Evolutionary conservation across 2,329 filamentous ascomycete genomes (phyloP), one percentile per base, ranked within the genome.

Genomic region (Talaromyces rugulosus): DNA sequence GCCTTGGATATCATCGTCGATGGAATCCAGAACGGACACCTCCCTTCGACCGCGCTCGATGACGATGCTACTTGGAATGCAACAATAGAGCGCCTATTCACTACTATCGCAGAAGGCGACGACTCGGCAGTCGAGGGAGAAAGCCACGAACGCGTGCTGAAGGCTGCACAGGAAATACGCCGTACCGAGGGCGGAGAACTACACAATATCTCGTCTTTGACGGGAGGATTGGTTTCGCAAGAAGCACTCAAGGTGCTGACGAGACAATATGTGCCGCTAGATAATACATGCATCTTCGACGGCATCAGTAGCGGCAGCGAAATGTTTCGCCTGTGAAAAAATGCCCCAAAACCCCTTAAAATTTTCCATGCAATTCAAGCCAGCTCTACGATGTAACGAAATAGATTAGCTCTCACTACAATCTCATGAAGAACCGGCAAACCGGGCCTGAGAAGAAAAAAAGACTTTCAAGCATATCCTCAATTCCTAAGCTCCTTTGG

Each of bases 191-290:
- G 91, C 31, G 90, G 87, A 59, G 96, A 99, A 75, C 80, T 99
- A 63, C 95, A 99, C 79, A 98, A 97, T 73, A 90, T 96, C 61
- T 90, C 93, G 34, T 89, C 93, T 30, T 79, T 96, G 61, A 89
- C 88, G 1, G 96, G 95, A 33, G 96, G 95, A 3, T 89, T 99
- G 80, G 89, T 96, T 55, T 92, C 94, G n/a, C 96, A 99, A 77
- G 95, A 99, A 78, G 86, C 94, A 65, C 96, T 99, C 79, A 99
- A 99, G 74, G 83, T 87, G 5, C 65, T 82, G 52, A 89, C 86
- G n/a, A 81, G 83, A 69, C 86, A 89, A 74, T 89, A 88, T 70
- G 79, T 87, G 11, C 86, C 86, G 1, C 78, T 88, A 8, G 84
- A 88, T 71, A 87, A 87, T 63, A 85, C 83, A 0, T 87, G 85